Evolutionary conservation across 2,329 filamentous ascomycete species (phyloP).

Genomic region (Ophiostoma tasmaniense): DNA sequence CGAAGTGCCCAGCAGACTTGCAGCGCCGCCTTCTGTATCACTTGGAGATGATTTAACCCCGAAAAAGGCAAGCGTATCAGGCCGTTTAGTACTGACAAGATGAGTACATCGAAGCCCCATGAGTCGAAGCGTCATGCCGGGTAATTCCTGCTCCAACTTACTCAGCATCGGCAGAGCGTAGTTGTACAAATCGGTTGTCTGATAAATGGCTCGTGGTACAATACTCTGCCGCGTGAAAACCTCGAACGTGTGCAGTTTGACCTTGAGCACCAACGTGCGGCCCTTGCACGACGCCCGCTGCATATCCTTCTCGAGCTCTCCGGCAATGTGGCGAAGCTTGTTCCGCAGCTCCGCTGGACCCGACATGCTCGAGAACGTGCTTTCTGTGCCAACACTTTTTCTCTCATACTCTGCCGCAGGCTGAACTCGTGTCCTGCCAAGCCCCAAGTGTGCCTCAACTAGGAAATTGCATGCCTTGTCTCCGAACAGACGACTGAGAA

Average conservation of each 20-base stretch:
- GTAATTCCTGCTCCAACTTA: conserved; percentile 77
- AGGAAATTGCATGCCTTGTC: conserved; percentile 87
- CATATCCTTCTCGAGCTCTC: conserved; percentile 82
- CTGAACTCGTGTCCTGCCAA: conserved; percentile 76
- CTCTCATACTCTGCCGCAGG: conserved; percentile 84
- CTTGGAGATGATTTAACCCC: conserved; percentile 42
- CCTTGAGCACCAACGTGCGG: conserved; percentile 81
- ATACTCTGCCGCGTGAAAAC: conserved; percentile 76
- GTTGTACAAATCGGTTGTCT: conserved; percentile 75
- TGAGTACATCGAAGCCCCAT: conserved; percentile 87
- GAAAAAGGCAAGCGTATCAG: conserved; percentile 70
- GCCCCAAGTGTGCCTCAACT: conserved; percentile 71
- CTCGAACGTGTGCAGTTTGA: conserved; percentile 92
- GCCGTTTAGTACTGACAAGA: conserved; percentile 76
- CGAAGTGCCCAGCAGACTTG: neutral
- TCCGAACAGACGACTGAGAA: conserved; percentile 71
- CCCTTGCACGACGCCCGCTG: conserved; percentile 73
- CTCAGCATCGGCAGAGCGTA: conserved; percentile 72
- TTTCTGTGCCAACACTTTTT: conserved; percentile 90
- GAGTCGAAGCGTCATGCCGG: conserved; percentile 67
- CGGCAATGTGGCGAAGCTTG: conserved; percentile 71
- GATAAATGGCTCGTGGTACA: conserved; percentile 60
- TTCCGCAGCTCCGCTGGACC: conserved; percentile 59
- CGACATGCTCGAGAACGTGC: conserved; percentile 76
- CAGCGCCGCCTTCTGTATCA: neutral